Conservation (phyloP, 805 yeast species). For the Candida wancherniae region DNA sequence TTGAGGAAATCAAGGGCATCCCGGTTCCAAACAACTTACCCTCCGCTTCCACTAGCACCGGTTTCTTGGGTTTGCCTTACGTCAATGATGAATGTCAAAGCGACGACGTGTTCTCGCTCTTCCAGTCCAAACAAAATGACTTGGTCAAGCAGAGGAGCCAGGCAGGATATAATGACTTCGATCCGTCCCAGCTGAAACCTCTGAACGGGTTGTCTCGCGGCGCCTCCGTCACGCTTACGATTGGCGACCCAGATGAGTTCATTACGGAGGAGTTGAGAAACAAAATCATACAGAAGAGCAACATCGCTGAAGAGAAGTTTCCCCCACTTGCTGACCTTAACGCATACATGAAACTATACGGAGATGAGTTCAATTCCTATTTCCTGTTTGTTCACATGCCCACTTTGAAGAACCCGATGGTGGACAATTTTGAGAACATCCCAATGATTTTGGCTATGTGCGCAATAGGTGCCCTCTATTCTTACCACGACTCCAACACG, state of each 20-base stretch:
- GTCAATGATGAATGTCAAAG: slow-evolving; percentile 17
- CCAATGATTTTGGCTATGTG: slow-evolving; percentile 78
- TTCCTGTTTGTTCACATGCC: slow-evolving; percentile 83
- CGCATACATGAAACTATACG: slow-evolving; percentile 68
- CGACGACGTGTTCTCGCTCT: slow-evolving; percentile 54
- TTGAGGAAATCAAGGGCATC: slow-evolving; percentile 63
- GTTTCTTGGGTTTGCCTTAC: slow-evolving; percentile 36
- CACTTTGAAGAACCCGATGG: slow-evolving; percentile 38
- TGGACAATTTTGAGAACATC: slow-evolving; percentile 42
- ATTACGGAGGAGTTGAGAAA: slow-evolving; percentile 50
- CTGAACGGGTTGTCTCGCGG: slow-evolving; percentile 2
- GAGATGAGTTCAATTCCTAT: slow-evolving; percentile 71
- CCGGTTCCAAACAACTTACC: slow-evolving; percentile 60
- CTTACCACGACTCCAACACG: slow-evolving; percentile 76
- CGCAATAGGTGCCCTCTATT: slow-evolving; percentile 83
- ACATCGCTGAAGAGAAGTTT: slow-evolving; percentile 54
- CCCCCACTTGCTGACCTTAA: slow-evolving; percentile 76
- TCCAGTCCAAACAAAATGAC: slow-evolving; percentile 63
- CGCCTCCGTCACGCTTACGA: slow-evolving; percentile 15
- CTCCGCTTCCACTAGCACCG: slow-evolving; percentile 50
- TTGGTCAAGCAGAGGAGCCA: slow-evolving; percentile 44
- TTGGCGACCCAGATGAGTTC: slow-evolving; percentile 20
- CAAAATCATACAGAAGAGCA: slow-evolving; percentile 49
- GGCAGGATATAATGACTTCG: slow-evolving; percentile 3
- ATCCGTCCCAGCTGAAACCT: background rate